These are phyloP conservation scores for Arachis monticola DNA, from an alignment of 331 rosid genomes.

Conservation along the genomic window DNA sequence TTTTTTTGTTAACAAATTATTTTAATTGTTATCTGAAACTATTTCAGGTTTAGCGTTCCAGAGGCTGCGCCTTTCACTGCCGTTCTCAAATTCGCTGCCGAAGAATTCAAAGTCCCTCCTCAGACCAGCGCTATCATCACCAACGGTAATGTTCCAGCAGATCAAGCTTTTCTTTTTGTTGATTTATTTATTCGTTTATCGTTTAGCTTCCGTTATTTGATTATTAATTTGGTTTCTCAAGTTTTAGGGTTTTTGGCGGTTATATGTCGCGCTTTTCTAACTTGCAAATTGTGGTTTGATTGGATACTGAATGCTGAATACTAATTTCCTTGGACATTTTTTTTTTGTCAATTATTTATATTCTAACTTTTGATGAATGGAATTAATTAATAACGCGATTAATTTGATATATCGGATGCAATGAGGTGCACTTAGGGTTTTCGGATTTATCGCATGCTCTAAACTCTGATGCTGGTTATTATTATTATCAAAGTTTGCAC, in stretches of 20 bases:
- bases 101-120: constrained; percentile 99
- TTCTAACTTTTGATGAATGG: constrained; percentile 1
- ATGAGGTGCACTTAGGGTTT: constrained; percentile 21
- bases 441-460: constrained; percentile 1
- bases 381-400: neutral
- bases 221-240: neutral
- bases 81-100: constrained; percentile 95
- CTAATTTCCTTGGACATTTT: neutral
- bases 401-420: neutral
- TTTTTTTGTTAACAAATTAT: neutral
- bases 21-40: too few relatives aligned
- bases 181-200: neutral
- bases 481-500: neutral
- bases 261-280: neutral
- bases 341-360: neutral
- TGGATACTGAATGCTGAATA: constrained; percentile 8
- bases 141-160: constrained; percentile 56
- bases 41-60: constrained; percentile 88
- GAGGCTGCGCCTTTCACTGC: constrained; percentile 99
- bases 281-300: constrained; percentile 18
- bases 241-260: constrained; percentile 13
- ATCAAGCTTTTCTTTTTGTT: neutral
- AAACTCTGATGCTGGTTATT: constrained; percentile 22
- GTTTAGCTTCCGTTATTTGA: neutral
- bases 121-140: constrained; percentile 99